Evolutionary conservation across 805 yeast species (phyloP), one percentile per base, ranked within the genome.

Genomic region (Yamadazyma insecticola): DNA sequence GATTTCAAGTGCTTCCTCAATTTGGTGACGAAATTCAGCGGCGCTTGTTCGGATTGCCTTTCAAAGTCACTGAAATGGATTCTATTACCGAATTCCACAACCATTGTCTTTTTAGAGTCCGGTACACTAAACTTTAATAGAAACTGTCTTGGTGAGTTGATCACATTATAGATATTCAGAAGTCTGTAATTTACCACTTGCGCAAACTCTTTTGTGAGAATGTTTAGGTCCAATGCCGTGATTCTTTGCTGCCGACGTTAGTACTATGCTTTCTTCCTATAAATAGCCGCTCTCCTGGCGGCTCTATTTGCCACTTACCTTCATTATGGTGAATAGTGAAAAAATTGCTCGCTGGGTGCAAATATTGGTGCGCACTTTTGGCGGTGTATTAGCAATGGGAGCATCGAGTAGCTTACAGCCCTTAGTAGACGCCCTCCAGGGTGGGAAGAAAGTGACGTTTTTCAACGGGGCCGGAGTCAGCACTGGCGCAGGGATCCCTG

Each of bases 391-490:
- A n/a, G n/a, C n/a, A n/a, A n/a, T n/a, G n/a, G n/a, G n/a, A 38
- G 21, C 30, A n/a, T n/a, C n/a, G n/a, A n/a, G n/a, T n/a, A n/a
- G n/a, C n/a, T n/a, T 60, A 19, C 32, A 40, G 21, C 64, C 66
- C 3, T 33, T 65, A 20, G 57, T 48, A 10, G 55, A 52, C 2
- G 58, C 56, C 2, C 45, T 65, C 14, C 42, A 50, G 25, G 26
- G 39, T 3, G 59, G 59, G 2, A 62, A 57, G 41, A 71, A 73
- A 40, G 71, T 81, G 5, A 72, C 79, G 0, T 78, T 83, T 47
- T 72, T 82, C 60, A 80, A 79, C 6, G 98, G 98, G 1, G 98
- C 98, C 0, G 98, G 98, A 1, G 78, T 88, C 23, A 86, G 96
- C 2, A 90, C 97, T 0, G 67, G 84, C 3, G 88, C 95, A 28